Conservation (phyloP, 2,329 filamentous ascomycete species). For the Cadophora malorum region DNA sequence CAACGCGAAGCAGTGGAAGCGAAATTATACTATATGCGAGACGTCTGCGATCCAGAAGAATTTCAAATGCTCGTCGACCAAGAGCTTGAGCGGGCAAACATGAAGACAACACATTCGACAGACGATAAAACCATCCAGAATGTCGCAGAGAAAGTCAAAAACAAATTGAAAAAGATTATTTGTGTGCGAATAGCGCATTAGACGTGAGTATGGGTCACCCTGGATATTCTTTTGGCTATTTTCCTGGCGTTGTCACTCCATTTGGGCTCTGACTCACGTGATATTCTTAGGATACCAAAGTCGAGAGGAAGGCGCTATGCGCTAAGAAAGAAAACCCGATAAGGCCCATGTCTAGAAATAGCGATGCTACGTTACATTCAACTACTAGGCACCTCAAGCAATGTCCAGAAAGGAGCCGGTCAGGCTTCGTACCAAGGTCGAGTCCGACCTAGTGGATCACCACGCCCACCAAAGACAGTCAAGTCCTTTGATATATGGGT, state of each 20-base stretch:
- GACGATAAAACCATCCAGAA: background rate
- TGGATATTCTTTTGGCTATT: background rate
- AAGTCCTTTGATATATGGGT: too few relatives aligned
- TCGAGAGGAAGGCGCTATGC: background rate
- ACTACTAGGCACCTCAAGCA: background rate
- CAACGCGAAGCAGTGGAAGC: constrained; percentile 27
- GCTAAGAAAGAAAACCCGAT: background rate
- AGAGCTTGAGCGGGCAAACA: constrained; percentile 22
- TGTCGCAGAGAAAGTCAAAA: constrained; percentile 12
- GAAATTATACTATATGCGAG: constrained; percentile 36
- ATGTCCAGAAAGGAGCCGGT: background rate
- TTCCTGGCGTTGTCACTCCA: background rate
- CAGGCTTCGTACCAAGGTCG: background rate
- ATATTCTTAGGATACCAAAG: background rate
- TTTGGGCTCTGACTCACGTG: background rate
- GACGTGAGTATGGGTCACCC: background rate
- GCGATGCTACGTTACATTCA: background rate
- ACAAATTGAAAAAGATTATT: background rate
- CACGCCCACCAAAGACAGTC: too few relatives aligned
- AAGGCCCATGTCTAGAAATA: background rate
- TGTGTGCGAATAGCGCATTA: background rate
- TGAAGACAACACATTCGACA: background rate
- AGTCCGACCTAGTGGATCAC: too few relatives aligned
- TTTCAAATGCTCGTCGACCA: constrained; percentile 33
- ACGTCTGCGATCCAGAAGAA: constrained; percentile 27